phyloP scores from a whole-genome alignment of 2,329 filamentous ascomycete genomes.

The Diaporthe helianthi region DNA sequence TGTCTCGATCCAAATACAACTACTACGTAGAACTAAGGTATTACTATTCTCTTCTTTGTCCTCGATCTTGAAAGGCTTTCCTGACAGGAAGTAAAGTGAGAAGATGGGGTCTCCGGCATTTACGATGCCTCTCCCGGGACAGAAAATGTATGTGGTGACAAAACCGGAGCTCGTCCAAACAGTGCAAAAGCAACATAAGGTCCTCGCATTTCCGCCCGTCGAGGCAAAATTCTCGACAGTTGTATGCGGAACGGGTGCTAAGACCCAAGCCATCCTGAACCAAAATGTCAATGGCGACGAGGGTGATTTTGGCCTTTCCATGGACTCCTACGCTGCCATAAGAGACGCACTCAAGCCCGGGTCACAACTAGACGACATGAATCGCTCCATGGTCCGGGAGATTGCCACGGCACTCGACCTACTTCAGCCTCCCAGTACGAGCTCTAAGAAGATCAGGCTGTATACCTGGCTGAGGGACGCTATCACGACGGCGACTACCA shows the following conservation, averaged over 20 bases:
- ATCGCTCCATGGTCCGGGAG: slow-evolving; percentile 43
- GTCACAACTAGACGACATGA: slow-evolving; percentile 45
- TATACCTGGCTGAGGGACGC: slow-evolving; percentile 41
- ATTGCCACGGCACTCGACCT: slow-evolving; percentile 38
- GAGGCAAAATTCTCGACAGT: slow-evolving; percentile 43
- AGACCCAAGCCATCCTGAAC: slow-evolving; percentile 42
- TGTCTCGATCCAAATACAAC: slow-evolving; percentile 41
- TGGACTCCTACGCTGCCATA: slow-evolving; percentile 46
- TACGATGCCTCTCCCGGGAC: slow-evolving; percentile 49
- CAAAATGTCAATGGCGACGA: slow-evolving; percentile 47
- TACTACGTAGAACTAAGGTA: slow-evolving; percentile 45
- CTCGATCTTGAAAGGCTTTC: no score
- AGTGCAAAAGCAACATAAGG: slow-evolving; percentile 48
- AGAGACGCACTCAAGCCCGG: slow-evolving; percentile 43
- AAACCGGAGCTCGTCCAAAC: slow-evolving; percentile 45
- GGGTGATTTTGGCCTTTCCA: slow-evolving; percentile 42
- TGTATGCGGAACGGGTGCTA: slow-evolving; percentile 42
- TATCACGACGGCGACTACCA: slow-evolving; percentile 47
- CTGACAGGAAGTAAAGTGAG: no score
- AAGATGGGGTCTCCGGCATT: slow-evolving; percentile 45
- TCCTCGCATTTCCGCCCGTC: slow-evolving; percentile 48
- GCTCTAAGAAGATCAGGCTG: slow-evolving; percentile 35
- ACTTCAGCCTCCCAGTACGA: slow-evolving; percentile 24
- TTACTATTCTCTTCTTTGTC: no score
- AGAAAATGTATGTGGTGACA: slow-evolving; percentile 51